Evolutionary conservation across 306 rosid species (phyloP).

Genomic region (Corylus heterophylla): DNA sequence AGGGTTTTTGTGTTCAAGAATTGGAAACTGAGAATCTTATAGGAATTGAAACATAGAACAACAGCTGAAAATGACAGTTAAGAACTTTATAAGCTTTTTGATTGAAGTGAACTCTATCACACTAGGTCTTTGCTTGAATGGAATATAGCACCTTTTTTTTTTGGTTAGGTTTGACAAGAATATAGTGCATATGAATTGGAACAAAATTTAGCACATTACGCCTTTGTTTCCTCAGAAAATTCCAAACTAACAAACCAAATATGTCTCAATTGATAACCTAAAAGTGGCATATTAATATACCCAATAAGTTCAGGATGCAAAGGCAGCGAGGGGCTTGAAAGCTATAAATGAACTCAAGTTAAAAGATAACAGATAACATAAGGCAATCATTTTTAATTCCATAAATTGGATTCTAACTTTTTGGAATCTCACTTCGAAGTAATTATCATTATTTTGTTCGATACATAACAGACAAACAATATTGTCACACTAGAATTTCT

Average conservation of each 20-base stretch:
- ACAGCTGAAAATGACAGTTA: neutral
- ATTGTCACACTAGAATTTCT: neutral
- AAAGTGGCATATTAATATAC: neutral
- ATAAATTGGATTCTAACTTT: neutral
- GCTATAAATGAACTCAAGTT: too few species aligned
- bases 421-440: neutral
- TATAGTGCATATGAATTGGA: too few species aligned
- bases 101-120: neutral
- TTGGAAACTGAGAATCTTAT: too few species aligned
- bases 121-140: too few species aligned
- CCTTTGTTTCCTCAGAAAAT: too few species aligned
- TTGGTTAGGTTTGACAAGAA: too few species aligned
- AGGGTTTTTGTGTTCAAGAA: neutral
- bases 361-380: neutral
- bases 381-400: neutral
- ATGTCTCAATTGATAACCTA: neutral
- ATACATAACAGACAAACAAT: neutral
- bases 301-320: neutral
- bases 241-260: too few species aligned
- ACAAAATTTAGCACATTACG: too few species aligned
- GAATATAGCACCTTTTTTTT: too few species aligned
- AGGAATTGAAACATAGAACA: neutral
- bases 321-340: neutral
- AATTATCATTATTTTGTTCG: neutral
- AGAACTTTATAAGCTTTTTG: neutral